Evolutionary conservation across 768 basidiomycete species (phyloP).

Genomic region (Tremella mesenterica): DNA sequence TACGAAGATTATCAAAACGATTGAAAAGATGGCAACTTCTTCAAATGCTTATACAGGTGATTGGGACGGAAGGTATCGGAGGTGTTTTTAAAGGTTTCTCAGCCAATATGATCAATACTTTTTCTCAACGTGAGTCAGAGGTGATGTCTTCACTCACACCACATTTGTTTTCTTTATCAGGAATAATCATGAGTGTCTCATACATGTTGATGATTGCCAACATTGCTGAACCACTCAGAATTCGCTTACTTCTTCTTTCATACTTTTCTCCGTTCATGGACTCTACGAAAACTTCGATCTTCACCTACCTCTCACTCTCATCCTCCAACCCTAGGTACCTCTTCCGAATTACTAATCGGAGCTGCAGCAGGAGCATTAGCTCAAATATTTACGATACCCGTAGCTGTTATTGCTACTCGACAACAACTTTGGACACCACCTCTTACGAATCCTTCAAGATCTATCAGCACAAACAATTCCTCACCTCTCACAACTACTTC

Average conservation of each 20-base stretch:
- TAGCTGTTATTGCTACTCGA: conserved; percentile 91
- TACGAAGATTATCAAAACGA: conserved; percentile 6
- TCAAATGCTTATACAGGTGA: conserved; percentile 59
- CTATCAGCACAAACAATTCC: conserved; percentile 30
- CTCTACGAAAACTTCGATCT: conserved; percentile 10
- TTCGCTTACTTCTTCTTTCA: conserved; percentile 99
- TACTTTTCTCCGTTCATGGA: conserved; percentile 66
- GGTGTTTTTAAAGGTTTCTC: conserved; percentile 87
- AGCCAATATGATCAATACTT: conserved; percentile 96
- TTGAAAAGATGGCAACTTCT: conserved; percentile 51
- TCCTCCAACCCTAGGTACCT: conserved; percentile 27
- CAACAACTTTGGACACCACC: conserved; percentile 69
- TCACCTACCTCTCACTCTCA: conserved; percentile 3
- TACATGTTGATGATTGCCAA: not conserved
- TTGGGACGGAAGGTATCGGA: conserved; percentile 67
- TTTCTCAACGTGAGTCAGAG: conserved; percentile 75
- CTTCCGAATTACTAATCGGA: conserved; percentile 68
- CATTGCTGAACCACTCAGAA: conserved; percentile 52
- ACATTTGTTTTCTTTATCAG: not conserved
- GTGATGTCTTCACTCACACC: not conserved
- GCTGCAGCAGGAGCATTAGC: conserved; percentile 88
- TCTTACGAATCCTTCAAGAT: not conserved
- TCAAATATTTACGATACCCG: conserved; percentile 96
- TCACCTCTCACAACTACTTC: not conserved
- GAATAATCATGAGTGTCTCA: not conserved